Conservation (phyloP, 805 yeast genomes). For the Saccharomycopsis malanga region DNA sequence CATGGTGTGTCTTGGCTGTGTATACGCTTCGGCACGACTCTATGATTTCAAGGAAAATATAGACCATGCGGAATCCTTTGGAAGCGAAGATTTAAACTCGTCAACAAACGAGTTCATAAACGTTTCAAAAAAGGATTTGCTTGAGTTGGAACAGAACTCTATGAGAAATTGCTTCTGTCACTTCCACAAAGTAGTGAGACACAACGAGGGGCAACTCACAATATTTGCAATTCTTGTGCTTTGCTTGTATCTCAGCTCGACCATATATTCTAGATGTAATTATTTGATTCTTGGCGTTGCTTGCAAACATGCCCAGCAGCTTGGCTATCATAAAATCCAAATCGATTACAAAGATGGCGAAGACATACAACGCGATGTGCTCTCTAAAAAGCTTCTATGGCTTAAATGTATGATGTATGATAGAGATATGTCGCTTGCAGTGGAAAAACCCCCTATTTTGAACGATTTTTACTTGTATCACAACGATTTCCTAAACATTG, state of each 20-base stretch:
- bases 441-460: constrained; percentile 11
- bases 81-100: neutral
- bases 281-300: constrained; percentile 11
- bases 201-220: constrained; percentile 9
- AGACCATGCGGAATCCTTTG: neutral
- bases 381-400: constrained; percentile 6
- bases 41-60: neutral
- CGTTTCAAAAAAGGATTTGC: neutral
- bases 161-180: constrained; percentile 19
- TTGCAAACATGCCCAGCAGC: constrained; percentile 4
- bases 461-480: constrained; percentile 1
- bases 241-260: constrained; percentile 9
- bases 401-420: constrained; percentile 14
- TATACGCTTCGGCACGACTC: neutral
- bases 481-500: constrained; percentile 7
- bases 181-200: constrained; percentile 8
- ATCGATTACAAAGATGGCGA: neutral
- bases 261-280: constrained; percentile 13
- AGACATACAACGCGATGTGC: neutral
- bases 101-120: neutral
- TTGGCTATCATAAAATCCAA: constrained; percentile 11
- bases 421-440: constrained; percentile 1
- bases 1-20: constrained; percentile 17
- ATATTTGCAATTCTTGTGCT: constrained; percentile 12
- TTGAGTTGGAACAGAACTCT: constrained; percentile 9